A percentile compares a stretch with the other conserved stretches of the same genome.
phyloP scores from a whole-genome alignment of 345 rosid species.

The Eucalyptus caleyi region DNA sequence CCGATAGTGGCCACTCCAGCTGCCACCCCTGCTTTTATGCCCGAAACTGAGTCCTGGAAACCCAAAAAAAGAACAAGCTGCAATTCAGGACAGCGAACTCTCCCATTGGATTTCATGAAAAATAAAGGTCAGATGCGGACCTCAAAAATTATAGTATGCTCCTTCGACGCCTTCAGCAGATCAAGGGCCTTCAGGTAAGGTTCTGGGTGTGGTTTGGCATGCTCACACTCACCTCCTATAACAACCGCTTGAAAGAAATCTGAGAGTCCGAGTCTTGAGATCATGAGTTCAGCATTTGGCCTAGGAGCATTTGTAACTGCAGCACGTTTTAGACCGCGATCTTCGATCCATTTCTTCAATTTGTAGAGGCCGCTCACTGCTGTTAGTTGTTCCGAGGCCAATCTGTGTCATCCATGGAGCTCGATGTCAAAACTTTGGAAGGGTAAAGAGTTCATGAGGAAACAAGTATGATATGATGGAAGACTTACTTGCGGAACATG shows the following conservation, averaged over 20 bases:
- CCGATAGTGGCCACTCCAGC: conserved; percentile 92
- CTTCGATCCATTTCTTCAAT: conserved; percentile 80
- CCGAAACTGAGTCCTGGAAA: conserved; percentile 72
- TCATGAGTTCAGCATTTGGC: conserved; percentile 77
- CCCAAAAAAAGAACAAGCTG: background rate
- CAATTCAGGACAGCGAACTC: background rate
- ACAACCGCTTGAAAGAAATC: conserved; percentile 73
- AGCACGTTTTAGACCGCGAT: conserved; percentile 74
- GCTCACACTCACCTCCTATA: conserved; percentile 70
- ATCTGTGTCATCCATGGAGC: conserved; percentile 23
- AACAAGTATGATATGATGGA: background rate
- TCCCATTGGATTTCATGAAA: background rate
- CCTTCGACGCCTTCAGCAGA: conserved; percentile 66
- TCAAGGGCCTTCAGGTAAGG: conserved; percentile 87
- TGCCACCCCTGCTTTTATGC: conserved; percentile 93
- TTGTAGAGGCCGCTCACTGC: conserved; percentile 55
- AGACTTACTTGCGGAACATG: conserved; percentile 54
- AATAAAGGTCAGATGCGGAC: conserved; percentile 4
- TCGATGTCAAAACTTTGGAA: background rate
- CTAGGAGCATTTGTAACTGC: conserved; percentile 95
- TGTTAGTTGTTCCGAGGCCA: conserved; percentile 47
- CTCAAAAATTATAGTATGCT: conserved; percentile 77
- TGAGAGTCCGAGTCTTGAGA: conserved; percentile 62
- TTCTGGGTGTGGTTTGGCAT: conserved; percentile 76
- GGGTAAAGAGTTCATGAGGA: background rate